Evolutionary conservation across 345 rosid species (phyloP), one percentile per base, ranked within the genome.

Genomic region (Euphorbia peplus): DNA sequence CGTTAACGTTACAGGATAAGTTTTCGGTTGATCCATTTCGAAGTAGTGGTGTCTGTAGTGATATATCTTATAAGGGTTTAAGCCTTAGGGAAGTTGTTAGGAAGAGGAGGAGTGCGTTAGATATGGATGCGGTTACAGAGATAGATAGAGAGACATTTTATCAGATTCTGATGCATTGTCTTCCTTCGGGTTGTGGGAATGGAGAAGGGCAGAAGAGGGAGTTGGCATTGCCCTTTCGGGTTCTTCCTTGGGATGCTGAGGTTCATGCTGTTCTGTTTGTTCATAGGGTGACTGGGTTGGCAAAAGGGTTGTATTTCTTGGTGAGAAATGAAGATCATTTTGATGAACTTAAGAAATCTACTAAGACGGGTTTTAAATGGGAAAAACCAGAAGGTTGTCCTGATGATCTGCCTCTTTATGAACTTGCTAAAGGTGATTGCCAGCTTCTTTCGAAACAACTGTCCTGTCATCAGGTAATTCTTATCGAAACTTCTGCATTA

Each of bases 71-170:
- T 64, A 84, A 84, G 42, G 77, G 77, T 56, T 73, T 85, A 42
- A 76, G 84, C 0, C 67, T 63, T 16, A 82, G 88, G 56, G 81
- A 90, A 76, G 81, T 88, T 60, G 86, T 88, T 4, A 88, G 96
- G 89, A 88, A 80, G 82, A 81, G 98, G 25, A 86, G 98, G 79
- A 92, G 98, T n/a, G 98, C 98, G 0, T 92, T 86, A 69, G 91
- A 92, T 63, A 88, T 92, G 98, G 98, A 92, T 75, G 84, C 83
- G 70, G 82, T 84, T 55, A 85, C 89, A 29, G 67, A 47, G 64
- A 90, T 92, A 35, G 83, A 88, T 60, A 83, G 82, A 47, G 84
- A 83, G 0, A 65, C 78, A 42, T 92, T 92, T 81, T 92, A 84
- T 80, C 98, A 92, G 84, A 84, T 90, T n/a, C 26, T 92, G 81